Evolutionary conservation across 345 rosid species (phyloP), one percentile per base, ranked within the genome.

Genomic region (Eucalyptus erythrocorys): DNA sequence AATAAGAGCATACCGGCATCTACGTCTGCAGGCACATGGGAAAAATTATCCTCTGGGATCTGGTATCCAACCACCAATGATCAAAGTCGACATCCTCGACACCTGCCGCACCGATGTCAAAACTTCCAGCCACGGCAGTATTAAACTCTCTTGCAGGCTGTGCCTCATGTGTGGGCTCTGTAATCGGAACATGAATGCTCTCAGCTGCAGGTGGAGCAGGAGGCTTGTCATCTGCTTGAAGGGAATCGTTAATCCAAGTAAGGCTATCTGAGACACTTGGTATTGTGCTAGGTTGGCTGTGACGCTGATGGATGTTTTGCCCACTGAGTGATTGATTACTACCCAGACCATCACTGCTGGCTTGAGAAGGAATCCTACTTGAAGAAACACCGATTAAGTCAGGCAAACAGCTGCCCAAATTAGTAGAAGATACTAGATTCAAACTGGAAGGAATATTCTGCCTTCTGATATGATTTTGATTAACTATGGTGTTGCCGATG

Each of bases 1-100:
- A 91, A 92, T 22, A 87, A 91, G 10, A 86, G 82, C 92, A 91
- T 91, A 90, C 93, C 94, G 61, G 88, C 86, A 81, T 95, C 96
- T 85, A 90, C 86, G 43, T 90, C 89, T 21, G 85, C 27, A 86
- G 51, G 51, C 51, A 49, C 19, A 17, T 92, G 86, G 53, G 87
- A 80, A 40, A 89, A 94, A 13, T 88, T 47, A 26, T 61, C 79
- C 82, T 89, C 90, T 5, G 88, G 91, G 40, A 87, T 87, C 49
- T 85, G 88, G 86, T 66, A 48, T 90, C 94, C 8, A 87, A 51
- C 87, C 89, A 87, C 92, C 91, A 91, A 91, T 51, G 47, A 45
- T 45, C 47, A 45, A 45, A 45, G 47, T 45, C 11, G 47, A 45
- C 47, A 45, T 88, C 55, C 87, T 89, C 92, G 48, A 85, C 22